Evolutionary conservation across 345 rosid genomes (phyloP).

Genomic region (Hypericum perforatum): DNA sequence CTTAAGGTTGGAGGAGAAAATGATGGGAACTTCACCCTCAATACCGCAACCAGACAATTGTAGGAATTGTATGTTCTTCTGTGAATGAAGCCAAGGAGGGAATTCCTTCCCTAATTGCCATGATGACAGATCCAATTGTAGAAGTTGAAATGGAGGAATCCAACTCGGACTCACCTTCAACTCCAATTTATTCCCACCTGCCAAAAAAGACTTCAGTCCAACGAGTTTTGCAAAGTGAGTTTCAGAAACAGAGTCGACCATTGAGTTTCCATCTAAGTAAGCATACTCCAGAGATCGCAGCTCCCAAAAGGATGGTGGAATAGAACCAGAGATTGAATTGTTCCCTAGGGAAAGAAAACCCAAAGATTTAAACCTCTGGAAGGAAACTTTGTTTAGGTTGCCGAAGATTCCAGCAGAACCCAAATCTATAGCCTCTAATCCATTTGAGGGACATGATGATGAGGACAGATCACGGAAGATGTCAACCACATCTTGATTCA

Average conservation of each 20-base stretch:
- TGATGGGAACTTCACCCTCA: background rate
- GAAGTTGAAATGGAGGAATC: background rate
- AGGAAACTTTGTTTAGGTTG: background rate
- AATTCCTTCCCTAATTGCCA: conserved; percentile 22
- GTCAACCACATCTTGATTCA: no score
- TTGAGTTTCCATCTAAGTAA: background rate
- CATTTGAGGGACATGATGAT: no score
- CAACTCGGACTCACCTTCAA: conserved; percentile 3
- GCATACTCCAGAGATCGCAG: background rate
- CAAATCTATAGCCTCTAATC: no score
- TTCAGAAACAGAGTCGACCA: background rate
- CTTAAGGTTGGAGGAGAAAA: no score
- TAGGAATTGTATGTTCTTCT: conserved; percentile 3
- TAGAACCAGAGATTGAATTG: background rate
- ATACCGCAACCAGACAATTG: conserved; percentile 18
- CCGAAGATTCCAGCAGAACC: no score
- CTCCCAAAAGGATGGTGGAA: background rate
- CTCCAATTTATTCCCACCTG: background rate
- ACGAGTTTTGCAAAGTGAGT: background rate
- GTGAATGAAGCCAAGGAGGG: conserved; percentile 17
- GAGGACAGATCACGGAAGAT: no score
- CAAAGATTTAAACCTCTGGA: background rate
- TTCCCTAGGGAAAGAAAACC: background rate
- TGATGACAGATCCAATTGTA: background rate
- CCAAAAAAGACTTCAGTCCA: background rate